Evolutionary conservation across 1,284 basidiomycete species (phyloP).

Genomic region (Farysia itapuensis): DNA sequence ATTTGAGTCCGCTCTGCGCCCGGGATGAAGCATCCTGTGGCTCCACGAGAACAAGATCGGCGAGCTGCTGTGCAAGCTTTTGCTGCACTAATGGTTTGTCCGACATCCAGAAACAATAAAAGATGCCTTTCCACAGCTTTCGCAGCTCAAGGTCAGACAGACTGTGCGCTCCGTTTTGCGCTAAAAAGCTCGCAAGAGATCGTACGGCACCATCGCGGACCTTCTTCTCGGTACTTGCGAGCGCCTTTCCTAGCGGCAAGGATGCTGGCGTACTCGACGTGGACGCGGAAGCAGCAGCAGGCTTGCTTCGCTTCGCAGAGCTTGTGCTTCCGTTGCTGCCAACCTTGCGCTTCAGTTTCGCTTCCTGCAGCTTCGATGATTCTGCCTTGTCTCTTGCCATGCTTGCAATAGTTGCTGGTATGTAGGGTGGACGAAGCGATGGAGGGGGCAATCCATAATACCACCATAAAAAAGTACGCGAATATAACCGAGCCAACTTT

Average conservation of each 20-base stretch:
- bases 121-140: constrained; percentile 96
- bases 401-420: no score
- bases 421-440: no score
- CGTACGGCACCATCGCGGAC: constrained; percentile 79
- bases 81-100: constrained; percentile 97
- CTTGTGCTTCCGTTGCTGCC: no score
- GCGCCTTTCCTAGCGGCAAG: constrained; percentile 46
- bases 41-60: constrained; percentile 67
- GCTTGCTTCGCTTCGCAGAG: no score
- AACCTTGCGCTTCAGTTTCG: no score
- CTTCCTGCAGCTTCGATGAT: no score
- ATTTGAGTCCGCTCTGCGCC: constrained; percentile 69
- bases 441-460: no score
- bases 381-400: no score
- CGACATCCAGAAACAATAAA: constrained; percentile 99
- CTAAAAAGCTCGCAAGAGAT: constrained; percentile 70
- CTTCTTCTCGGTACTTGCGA: constrained; percentile 65
- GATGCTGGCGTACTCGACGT: constrained; percentile 3
- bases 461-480: no score
- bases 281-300: neutral
- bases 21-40: constrained; percentile 2
- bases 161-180: constrained; percentile 40
- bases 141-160: constrained; percentile 76
- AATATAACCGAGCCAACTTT: no score
- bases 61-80: constrained; percentile 79